Evolutionary conservation across 306 rosid genomes (phyloP).

Genomic region (Bauhinia variegata): DNA sequence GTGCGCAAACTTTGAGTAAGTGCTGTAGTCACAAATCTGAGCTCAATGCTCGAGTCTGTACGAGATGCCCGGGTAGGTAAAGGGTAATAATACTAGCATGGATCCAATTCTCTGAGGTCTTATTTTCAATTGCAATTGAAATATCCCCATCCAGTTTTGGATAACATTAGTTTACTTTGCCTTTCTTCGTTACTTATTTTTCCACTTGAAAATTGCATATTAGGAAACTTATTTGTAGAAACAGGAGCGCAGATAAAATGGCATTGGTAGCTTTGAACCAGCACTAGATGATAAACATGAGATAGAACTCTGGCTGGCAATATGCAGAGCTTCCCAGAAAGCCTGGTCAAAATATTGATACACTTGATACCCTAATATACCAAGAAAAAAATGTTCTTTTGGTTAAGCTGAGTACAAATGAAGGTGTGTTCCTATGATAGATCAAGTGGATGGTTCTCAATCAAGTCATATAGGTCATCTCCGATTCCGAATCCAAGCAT

Average conservation of each 20-base stretch:
- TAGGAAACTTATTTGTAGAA: neutral
- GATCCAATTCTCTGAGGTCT: no score
- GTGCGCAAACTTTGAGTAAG: no score
- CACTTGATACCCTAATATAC: neutral
- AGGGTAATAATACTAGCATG: no score
- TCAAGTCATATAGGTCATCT: slow-evolving; percentile 72
- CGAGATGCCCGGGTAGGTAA: no score
- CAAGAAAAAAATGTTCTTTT: neutral
- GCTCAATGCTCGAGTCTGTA: no score
- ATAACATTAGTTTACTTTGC: no score
- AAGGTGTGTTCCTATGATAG: slow-evolving; percentile 38
- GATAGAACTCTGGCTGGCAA: neutral
- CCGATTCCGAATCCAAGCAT: slow-evolving; percentile 98
- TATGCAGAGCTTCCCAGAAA: slow-evolving; percentile 4
- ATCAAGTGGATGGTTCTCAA: slow-evolving; percentile 63
- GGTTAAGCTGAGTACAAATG: neutral
- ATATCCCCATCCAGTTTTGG: no score
- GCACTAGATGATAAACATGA: neutral
- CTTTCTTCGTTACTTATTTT: no score
- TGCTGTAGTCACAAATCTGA: no score
- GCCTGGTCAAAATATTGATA: slow-evolving; percentile 13
- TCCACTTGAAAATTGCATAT: no score
- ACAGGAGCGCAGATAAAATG: neutral
- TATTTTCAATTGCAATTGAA: no score
- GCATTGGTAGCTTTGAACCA: neutral